phyloP scores from a whole-genome alignment of 2,329 filamentous ascomycete species.

The Moelleriella libera region DNA sequence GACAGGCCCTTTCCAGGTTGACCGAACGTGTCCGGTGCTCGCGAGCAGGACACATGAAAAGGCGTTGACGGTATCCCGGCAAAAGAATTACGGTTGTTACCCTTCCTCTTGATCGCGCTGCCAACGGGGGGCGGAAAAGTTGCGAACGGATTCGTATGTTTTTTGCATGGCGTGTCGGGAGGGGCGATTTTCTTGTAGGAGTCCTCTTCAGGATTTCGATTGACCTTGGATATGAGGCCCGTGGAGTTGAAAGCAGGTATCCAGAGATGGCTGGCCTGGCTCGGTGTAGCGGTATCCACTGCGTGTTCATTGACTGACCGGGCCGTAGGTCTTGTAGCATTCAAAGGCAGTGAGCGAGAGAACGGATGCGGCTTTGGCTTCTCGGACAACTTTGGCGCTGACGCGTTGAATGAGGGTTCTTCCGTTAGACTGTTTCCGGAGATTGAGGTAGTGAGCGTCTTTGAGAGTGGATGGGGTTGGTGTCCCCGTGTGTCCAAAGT shows the following conservation, averaged over 20 bases:
- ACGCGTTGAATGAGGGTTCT: constrained; percentile 35
- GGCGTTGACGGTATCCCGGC: constrained; percentile 64
- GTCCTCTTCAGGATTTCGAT: constrained; percentile 63
- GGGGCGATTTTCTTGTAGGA: constrained; percentile 49
- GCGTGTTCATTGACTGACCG: constrained; percentile 15
- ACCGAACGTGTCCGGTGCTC: constrained; percentile 32
- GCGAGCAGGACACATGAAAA: constrained; percentile 47
- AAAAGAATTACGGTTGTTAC: constrained; percentile 55
- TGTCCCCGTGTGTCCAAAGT: constrained; percentile 26
- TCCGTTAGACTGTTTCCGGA: constrained; percentile 66
- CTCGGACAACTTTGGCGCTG: constrained; percentile 12
- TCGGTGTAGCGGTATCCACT: constrained; percentile 30
- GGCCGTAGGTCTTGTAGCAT: constrained; percentile 19
- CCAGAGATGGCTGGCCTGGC: constrained; percentile 42
- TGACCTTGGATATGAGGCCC: constrained; percentile 87
- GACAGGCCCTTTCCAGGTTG: constrained; percentile 47
- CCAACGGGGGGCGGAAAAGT: constrained; percentile 47
- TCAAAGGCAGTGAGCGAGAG: constrained; percentile 23
- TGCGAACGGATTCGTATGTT: constrained; percentile 56
- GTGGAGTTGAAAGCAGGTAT: constrained; percentile 88
- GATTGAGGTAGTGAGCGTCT: constrained; percentile 75
- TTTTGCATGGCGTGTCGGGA: constrained; percentile 95
- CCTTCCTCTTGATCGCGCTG: constrained; percentile 47
- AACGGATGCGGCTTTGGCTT: constrained; percentile 18
- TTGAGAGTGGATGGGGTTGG: constrained; percentile 70